Base-by-base conservation (phyloP, 2,329 filamentous ascomycete species). In the Hymenoscyphus scutula region DNA sequence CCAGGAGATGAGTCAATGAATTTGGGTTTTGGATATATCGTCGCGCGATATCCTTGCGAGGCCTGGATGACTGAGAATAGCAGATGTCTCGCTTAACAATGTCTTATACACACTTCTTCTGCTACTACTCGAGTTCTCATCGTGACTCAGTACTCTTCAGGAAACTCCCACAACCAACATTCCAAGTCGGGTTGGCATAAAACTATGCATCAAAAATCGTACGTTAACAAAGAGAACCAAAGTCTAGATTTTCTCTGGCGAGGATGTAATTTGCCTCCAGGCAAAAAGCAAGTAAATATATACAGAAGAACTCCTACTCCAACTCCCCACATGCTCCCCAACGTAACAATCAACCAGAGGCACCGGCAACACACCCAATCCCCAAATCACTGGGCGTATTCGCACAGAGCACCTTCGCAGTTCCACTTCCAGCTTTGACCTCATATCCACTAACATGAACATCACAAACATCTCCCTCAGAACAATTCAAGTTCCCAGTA, bases 401-500 rank as follows among this genome's bases (percentile, higher is more conserved):
- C 0, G 72, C 71, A 63, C 75, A 77, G 29, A 74, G 66, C 8
- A 75, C 69, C 23, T 71, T 64, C 45, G 68, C 76, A 64, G 71
- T 70, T 63, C 72, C 76, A 51, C 68, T 71, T 4, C 73, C 70
- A 5, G 76, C 68, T 23, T 70, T 71, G 7, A 79, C 77, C 2
- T 63, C 70, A 68, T 74, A 78, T 2, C 63, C 65, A 5, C 53
- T 67, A 25, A 79, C 67, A 11, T 69, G 67, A 23, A 79, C 68
- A 57, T 71, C 75, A 61, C 78, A 80, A 2, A 73, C 77, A 1
- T 77, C 77, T 17, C 68, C 67, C 2, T 71, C 66, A 2, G 75
- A 72, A 56, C 77, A 80, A 61, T 78, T 67, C 8, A 80, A 58
- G 61, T 77, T 78, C 1, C 72, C 75, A 0, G 74, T 73, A 0